Base-by-base conservation (phyloP, 768 basidiomycete genomes). In the Tulasnella sp. region DNA sequence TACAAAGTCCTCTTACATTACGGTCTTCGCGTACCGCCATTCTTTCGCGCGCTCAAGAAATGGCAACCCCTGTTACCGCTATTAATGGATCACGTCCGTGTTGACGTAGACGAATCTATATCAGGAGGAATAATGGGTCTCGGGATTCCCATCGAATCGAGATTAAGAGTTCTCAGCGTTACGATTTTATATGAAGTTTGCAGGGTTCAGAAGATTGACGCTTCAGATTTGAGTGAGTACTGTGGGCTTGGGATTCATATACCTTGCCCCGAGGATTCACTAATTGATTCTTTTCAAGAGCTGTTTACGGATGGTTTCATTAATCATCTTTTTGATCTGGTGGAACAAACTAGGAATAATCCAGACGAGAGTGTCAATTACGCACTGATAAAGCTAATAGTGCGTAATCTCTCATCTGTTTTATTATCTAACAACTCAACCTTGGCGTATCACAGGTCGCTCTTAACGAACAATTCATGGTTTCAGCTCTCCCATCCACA, bases 391-490 rank as follows among this genome's bases (percentile, higher is more conserved):
- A 92, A 92, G 62, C 72, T 96, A 29, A 79, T 98, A 55, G 92
- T 92, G 59, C 63, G 83, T 65, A 12, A 15, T 16, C 7, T 45
- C 19, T n/a, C 37, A 32, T 22, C 4, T 8, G 13, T n/a, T 15
- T 10, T 19, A 28, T 40, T 37, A 16, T 37, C n/a, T 12, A 9
- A 5, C 31, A 15, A 20, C 33, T 56, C 27, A 32, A 3, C 8
- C 34, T 49, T 10, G 37, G 3, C 39, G 8, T 9, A 4, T 15
- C n/a, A 24, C 59, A 92, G 89, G 81, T 91, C 28, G 81, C 91
- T 0, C 70, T 99, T 27, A 99, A 96, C 61, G 93, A 99, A 63
- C 92, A 98, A 65, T 99, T 93, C 67, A 99, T 99, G 93, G 90
- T 96, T 4, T 80, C 86, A 0, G 76, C 78, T 3, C 61, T 90